Percentiles rank a stretch among this genome's conserved stretches.
phyloP scores from a whole-genome alignment of 805 yeast genomes.

The Hanseniaspora vineae region DNA sequence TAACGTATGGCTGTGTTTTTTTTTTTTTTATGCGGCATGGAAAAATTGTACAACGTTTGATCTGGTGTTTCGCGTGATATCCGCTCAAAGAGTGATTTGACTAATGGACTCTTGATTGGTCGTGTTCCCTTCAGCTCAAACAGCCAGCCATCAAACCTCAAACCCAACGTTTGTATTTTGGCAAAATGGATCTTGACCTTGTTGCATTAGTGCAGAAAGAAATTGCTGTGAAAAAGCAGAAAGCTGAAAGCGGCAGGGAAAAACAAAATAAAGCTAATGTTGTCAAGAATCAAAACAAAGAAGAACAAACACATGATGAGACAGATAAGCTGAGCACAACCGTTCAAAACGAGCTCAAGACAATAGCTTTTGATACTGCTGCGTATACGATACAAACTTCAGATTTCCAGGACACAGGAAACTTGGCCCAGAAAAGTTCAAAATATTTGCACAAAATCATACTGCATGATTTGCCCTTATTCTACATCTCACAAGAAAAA shows the following conservation, averaged over 20 bases:
- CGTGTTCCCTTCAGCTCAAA: too few species aligned
- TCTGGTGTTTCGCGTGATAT: too few species aligned
- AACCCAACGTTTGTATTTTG: too few species aligned
- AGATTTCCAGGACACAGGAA: not conserved
- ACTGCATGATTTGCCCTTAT: slow-evolving; percentile 1
- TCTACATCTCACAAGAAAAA: not conserved
- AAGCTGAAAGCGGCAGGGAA: not conserved
- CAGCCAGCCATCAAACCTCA: too few species aligned
- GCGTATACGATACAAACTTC: not conserved
- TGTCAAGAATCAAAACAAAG: not conserved
- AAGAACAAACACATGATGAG: slow-evolving; percentile 1
- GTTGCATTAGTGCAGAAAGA: not conserved
- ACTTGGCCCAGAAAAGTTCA: not conserved
- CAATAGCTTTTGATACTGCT: not conserved
- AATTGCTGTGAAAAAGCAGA: not conserved
- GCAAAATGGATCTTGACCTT: not conserved
- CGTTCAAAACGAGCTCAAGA: not conserved
- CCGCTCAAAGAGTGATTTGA: too few species aligned
- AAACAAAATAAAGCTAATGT: not conserved
- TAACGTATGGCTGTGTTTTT: too few species aligned
- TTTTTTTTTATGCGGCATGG: too few species aligned
- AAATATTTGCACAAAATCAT: slow-evolving; percentile 3
- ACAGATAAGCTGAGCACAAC: not conserved
- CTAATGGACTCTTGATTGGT: too few species aligned
- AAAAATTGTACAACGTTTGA: too few species aligned